Base-by-base conservation (phyloP, 805 yeast genomes). In the Candida broadrunensis region DNA sequence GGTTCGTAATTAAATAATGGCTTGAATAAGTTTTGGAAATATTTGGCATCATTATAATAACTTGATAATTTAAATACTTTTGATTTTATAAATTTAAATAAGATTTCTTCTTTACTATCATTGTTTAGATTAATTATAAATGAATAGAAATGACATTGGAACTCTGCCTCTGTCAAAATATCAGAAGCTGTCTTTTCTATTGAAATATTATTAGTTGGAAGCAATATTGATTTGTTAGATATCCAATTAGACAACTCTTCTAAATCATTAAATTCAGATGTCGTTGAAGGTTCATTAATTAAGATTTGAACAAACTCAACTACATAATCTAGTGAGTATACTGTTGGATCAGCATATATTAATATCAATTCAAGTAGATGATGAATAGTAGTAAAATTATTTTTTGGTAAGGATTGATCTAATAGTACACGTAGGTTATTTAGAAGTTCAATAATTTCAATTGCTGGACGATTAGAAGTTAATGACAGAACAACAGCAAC, bases 41-140 rank as follows among this genome's bases (percentile, higher is more conserved):
- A 41, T 3, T 39, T 47, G 5, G 60, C 35, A 29, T 57, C 56
- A 17, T 42, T 48, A 17, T 35, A 37, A 35, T 54, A 61, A 6
- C 27, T 42, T 2, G 64, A 49, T 33, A 51, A 46, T n/a, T 49
- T 47, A 18, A 40, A 32, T 14, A 52, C 39, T 42, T 56, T 50
- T n/a, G 55, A 42, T 33, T 46, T 47, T 21, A 50, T 45, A 17
- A 34, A 62, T 48, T 27, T 53, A 48, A 37, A 54, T 50, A 38
- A 53, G 41, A 26, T 31, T 8, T 37, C 42, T 23, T 37, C 38
- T 7, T 20, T 18, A 11, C 26, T 11, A 11, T 35, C 14, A 8
- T n/a, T n/a, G 2, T 12, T 27, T 26, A 13, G 14, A 16, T 24
- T 21, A 12, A 32, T n/a, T 5, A 15, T 25, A 23, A 33, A 33